Base-by-base conservation (phyloP, 768 basidiomycete species). In the Lactarius quietus region DNA sequence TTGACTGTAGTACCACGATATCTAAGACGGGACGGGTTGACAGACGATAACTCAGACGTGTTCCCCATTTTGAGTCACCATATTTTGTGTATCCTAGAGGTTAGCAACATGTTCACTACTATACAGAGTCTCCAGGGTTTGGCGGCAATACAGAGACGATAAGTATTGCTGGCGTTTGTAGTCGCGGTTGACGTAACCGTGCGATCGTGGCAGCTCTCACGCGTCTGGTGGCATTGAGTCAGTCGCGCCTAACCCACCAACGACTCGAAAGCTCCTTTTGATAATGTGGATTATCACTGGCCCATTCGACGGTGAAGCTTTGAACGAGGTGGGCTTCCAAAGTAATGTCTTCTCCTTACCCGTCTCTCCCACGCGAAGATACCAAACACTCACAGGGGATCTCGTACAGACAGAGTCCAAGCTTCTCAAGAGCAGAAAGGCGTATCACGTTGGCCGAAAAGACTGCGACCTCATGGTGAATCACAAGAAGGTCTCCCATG, bases 401-500 rank as follows among this genome's bases (percentile, higher is more conserved):
- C 6, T 20, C 12, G 33, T n/a, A 2, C 67, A 84, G n/a, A n/a
- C n/a, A n/a, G 81, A 78, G 70, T 74, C 72, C 17, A 91, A 90
- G 71, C 74, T 90, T 26, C 77, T 92, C 52, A 90, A 87, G 72
- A 78, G 87, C 2, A 82, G 82, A 18, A 79, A 74, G 41, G 77
- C 77, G 15, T 86, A 89, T 63, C 41, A 70, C 0, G 68, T 92
- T 1, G 88, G 89, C 18, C 79, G 90, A 51, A 87, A 83, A 73
- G 83, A 80, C 1, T 74, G 75, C 8, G 65, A 66, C 51, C 75
- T 92, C 1, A 31, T 79, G 5, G 75, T 92, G 56, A 82, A 81
- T 64, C 81, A 79, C 76, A 86, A 85, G 71, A 87, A 84, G 72
- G 79, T 93, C 55, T 92, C 90, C 0, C 79, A 81, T 35, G 76